These are phyloP conservation scores for Aurinia saxatilis DNA, from an alignment of 345 rosid genomes.

Conservation along the genomic window DNA sequence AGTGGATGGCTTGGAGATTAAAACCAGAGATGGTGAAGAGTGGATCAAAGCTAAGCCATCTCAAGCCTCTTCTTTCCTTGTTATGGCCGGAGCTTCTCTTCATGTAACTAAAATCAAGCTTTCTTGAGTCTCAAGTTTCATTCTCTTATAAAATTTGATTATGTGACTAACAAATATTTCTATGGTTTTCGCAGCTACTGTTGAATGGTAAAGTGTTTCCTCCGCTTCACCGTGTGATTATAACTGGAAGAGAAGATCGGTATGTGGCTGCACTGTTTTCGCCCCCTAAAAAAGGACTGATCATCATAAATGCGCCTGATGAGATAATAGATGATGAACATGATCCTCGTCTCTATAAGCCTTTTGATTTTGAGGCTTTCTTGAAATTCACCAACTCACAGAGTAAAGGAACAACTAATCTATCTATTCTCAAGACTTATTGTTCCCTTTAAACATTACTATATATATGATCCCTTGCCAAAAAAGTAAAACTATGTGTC, in stretches of 20 bases:
- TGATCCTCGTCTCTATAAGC: constrained; percentile 22
- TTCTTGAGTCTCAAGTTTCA: background rate
- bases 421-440: constrained; percentile 20
- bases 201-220: constrained; percentile 25
- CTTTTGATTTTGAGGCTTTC: constrained; percentile 21
- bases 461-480: too few species aligned
- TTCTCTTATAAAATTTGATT: background rate
- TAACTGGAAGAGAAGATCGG: constrained; percentile 12
- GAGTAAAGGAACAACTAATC: background rate
- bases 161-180: too few species aligned
- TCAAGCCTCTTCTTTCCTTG: constrained; percentile 37
- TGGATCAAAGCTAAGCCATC: constrained; percentile 38
- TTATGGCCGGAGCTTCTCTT: constrained; percentile 47
- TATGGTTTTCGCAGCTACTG: constrained; percentile 13
- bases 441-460: constrained; percentile 20
- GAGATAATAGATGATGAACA: constrained; percentile 20
- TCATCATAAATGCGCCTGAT: constrained; percentile 11
- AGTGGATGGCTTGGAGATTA: constrained; percentile 41
- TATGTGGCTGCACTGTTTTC: constrained; percentile 22
- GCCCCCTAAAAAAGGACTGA: constrained; percentile 1
- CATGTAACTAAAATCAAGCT: constrained; percentile 24
- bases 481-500: too few species aligned
- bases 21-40: constrained; percentile 31
- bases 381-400: background rate
- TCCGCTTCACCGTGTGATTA: constrained; percentile 22